A percentile compares a stretch with the other conserved stretches of the same genome.
These are phyloP conservation scores for Capronia epimyces DNA, from an alignment of 2,329 filamentous ascomycete species.

Conservation along the genomic window DNA sequence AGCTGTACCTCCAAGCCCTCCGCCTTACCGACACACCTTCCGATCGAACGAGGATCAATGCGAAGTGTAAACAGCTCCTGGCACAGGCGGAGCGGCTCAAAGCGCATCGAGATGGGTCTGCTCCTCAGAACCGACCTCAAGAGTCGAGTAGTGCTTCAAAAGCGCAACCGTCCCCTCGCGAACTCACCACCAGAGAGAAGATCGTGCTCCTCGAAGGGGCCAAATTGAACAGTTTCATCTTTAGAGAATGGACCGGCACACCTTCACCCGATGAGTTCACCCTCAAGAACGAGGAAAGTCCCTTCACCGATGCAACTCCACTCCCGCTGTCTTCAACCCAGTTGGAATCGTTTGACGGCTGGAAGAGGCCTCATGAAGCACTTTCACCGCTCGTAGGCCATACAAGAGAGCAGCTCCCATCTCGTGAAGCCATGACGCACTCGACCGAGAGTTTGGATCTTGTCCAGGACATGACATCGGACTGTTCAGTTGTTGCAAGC, in stretches of 20 bases:
- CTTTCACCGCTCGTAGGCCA: slow-evolving; percentile 40
- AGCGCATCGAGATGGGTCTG: slow-evolving; percentile 8
- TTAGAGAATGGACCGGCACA: slow-evolving; percentile 73
- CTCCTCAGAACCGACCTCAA: background rate
- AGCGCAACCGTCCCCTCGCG: slow-evolving; percentile 47
- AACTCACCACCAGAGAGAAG: slow-evolving; percentile 64
- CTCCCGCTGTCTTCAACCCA: slow-evolving; percentile 72
- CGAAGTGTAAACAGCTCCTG: slow-evolving; percentile 65
- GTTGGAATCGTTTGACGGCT: slow-evolving; percentile 68
- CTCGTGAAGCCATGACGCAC: slow-evolving; percentile 51
- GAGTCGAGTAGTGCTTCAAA: slow-evolving; percentile 25
- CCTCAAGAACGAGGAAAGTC: slow-evolving; percentile 42
- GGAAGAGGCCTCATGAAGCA: slow-evolving; percentile 71
- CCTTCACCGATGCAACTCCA: slow-evolving; percentile 62
- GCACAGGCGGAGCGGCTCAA: slow-evolving; percentile 73
- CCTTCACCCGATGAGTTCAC: slow-evolving; percentile 60
- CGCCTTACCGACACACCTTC: slow-evolving; percentile 53
- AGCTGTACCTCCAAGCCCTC: slow-evolving; percentile 74
- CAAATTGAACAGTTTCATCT: slow-evolving; percentile 73
- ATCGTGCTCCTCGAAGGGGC: slow-evolving; percentile 72
- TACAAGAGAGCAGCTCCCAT: slow-evolving; percentile 25
- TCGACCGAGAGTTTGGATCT: slow-evolving; percentile 61
- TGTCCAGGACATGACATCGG: slow-evolving; percentile 90
- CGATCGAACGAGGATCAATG: slow-evolving; percentile 62
- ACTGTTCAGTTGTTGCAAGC: slow-evolving; percentile 95